These are phyloP conservation scores for Tricholoma matsutake DNA, from an alignment of 768 basidiomycete genomes.

Conservation along the genomic window DNA sequence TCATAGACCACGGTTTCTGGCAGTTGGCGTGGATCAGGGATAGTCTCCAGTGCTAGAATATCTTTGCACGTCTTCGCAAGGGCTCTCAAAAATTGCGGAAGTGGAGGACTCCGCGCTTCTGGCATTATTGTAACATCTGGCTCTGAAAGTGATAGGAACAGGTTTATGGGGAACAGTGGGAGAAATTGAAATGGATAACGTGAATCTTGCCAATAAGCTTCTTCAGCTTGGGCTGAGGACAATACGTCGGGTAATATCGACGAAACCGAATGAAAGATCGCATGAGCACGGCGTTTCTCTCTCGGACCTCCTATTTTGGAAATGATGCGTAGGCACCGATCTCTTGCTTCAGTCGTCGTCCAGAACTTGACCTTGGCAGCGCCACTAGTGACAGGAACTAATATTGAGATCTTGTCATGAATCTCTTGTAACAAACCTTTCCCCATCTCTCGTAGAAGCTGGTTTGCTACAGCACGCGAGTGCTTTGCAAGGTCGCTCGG, in stretches of 20 bases:
- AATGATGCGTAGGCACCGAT: conserved; percentile 73
- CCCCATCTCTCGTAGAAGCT: conserved; percentile 73
- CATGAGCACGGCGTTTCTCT: conserved; percentile 63
- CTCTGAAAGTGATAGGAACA: conserved; percentile 37
- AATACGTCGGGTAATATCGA: conserved; percentile 9
- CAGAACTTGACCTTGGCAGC: conserved; percentile 56
- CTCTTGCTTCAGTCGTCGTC: conserved; percentile 75
- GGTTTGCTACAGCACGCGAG: conserved; percentile 66
- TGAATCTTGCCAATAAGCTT: conserved; percentile 61
- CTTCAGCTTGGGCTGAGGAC: conserved; percentile 31
- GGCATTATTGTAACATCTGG: conserved; percentile 10
- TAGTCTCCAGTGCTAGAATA: conserved; percentile 49
- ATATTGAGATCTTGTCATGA: conserved; percentile 39
- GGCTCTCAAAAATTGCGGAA: conserved; percentile 41
- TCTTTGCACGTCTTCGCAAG: conserved; percentile 51
- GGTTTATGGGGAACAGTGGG: conserved; percentile 53
- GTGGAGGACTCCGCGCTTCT: conserved; percentile 1
- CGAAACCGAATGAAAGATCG: conserved; percentile 46
- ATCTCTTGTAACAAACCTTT: conserved; percentile 62
- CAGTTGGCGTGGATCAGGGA: conserved; percentile 32
- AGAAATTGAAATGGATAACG: conserved; percentile 53
- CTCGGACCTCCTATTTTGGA: conserved; percentile 72
- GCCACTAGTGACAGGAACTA: conserved; percentile 8
- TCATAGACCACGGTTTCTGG: conserved; percentile 17
- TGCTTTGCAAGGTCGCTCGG: conserved; percentile 48